A percentile compares a stretch with the other conserved stretches of the same genome.
These are phyloP conservation scores for Epichloe sp. DNA, from an alignment of 2,329 filamentous ascomycete genomes.

Conservation along the genomic window DNA sequence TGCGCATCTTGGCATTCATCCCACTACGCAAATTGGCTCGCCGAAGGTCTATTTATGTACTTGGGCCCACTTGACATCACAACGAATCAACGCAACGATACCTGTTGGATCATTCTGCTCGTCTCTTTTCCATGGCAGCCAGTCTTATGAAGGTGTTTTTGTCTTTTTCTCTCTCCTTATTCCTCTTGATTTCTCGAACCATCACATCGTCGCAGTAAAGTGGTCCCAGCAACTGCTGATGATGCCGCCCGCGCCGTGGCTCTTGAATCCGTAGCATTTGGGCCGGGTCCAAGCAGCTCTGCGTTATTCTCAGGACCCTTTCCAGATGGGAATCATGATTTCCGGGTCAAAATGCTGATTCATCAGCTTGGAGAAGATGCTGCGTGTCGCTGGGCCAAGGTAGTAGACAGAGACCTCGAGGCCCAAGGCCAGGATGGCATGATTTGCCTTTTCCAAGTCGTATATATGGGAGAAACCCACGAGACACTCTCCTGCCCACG, in stretches of 20 bases:
- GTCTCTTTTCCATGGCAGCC: no score
- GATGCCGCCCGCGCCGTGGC: constrained; percentile 23
- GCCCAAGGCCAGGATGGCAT: constrained; percentile 14
- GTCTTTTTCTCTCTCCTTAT: no score
- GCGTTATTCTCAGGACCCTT: constrained; percentile 20
- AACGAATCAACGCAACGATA: no score
- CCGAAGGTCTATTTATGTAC: constrained; percentile 5
- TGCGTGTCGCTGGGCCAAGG: constrained; percentile 22
- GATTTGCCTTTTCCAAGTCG: constrained; percentile 24
- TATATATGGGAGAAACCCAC: constrained; percentile 16
- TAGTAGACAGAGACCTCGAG: constrained; percentile 20
- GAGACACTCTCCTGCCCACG: constrained; percentile 13
- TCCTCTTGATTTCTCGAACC: background rate
- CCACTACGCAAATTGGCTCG: constrained; percentile 11
- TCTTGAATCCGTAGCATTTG: constrained; percentile 26
- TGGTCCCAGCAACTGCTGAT: constrained; percentile 20
- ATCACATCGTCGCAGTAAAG: constrained; percentile 6
- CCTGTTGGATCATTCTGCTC: no score
- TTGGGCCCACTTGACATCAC: background rate
- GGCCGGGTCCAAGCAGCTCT: constrained; percentile 15
- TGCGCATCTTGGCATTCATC: no score
- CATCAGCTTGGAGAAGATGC: constrained; percentile 12
- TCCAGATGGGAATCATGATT: constrained; percentile 8
- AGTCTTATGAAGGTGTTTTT: no score
- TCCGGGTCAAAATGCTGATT: constrained; percentile 12